Conservation (phyloP, 2,329 filamentous ascomycete genomes). For the Colletotrichum agaves region DNA sequence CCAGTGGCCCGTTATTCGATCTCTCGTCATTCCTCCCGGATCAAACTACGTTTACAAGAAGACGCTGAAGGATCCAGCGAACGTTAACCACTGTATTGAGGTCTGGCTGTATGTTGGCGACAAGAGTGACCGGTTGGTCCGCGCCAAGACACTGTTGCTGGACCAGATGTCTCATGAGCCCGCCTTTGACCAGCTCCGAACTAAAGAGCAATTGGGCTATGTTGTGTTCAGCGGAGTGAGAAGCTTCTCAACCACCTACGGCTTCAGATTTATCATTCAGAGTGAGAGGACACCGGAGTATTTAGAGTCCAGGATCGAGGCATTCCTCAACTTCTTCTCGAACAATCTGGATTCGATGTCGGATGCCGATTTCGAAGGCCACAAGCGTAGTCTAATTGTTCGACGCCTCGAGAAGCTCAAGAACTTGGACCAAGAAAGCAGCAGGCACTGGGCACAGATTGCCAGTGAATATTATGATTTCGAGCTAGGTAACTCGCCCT, state of each 20-base stretch:
- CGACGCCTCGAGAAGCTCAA: conserved; percentile 91
- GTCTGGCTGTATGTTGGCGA: conserved; percentile 79
- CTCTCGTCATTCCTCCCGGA: conserved; percentile 80
- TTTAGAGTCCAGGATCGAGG: conserved; percentile 87
- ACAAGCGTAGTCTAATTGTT: conserved; percentile 90
- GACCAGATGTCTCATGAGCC: conserved; percentile 94
- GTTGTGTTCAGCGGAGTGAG: conserved; percentile 88
- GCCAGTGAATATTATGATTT: conserved; percentile 91
- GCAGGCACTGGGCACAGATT: conserved; percentile 86
- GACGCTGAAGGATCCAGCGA: conserved; percentile 83
- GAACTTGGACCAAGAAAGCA: conserved; percentile 87
- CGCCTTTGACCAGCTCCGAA: conserved; percentile 92
- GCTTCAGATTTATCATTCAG: conserved; percentile 91
- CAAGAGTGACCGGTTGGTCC: conserved; percentile 73
- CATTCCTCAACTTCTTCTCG: conserved; percentile 78
- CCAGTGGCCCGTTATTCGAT: conserved; percentile 84
- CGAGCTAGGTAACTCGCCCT: conserved; percentile 72
- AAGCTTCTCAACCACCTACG: conserved; percentile 79
- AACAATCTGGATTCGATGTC: conserved; percentile 78
- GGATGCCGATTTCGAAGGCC: conserved; percentile 85
- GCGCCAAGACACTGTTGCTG: conserved; percentile 83
- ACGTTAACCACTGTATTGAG: conserved; percentile 89
- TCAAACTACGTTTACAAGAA: conserved; percentile 87
- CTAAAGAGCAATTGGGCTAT: conserved; percentile 97
- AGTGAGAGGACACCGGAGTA: conserved; percentile 88